Evolutionary conservation across 495 filamentous ascomycete genomes (phyloP).

Genomic region (Podospora bellae-mahoneyi): DNA sequence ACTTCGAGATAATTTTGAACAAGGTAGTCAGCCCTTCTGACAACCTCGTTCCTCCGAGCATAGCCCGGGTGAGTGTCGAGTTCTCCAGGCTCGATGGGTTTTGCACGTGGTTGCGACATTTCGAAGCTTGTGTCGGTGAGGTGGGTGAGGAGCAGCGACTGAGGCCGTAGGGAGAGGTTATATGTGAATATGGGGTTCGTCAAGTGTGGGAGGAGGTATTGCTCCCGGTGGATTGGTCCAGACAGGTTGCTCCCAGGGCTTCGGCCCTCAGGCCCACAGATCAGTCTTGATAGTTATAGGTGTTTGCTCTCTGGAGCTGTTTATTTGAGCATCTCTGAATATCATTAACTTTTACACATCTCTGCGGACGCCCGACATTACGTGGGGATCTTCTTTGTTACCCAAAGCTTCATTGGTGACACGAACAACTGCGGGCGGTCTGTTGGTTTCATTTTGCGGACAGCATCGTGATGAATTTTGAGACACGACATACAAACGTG

Average conservation of each 20-base stretch:
- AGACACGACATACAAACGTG: neutral
- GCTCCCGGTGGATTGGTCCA: too few relatives aligned
- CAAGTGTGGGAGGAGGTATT: neutral
- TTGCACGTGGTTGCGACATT: constrained; percentile 2
- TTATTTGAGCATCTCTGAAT: too few relatives aligned
- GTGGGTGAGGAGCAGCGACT: neutral
- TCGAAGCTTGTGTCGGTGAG: neutral
- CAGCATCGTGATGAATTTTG: neutral
- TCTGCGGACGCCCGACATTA: too few relatives aligned
- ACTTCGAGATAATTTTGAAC: constrained; percentile 14
- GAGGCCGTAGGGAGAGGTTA: neutral
- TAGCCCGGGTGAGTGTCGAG: neutral
- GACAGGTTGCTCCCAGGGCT: too few relatives aligned
- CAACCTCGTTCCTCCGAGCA: neutral
- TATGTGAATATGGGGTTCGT: neutral
- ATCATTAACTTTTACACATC: too few relatives aligned
- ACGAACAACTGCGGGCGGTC: neutral
- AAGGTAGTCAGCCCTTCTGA: constrained; percentile 10
- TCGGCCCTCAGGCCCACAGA: too few relatives aligned
- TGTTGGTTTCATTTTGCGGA: neutral
- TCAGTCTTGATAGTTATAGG: too few relatives aligned
- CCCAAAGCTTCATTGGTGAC: neutral
- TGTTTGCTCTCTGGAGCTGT: too few relatives aligned
- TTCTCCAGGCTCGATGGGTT: constrained; percentile 7
- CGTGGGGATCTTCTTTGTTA: neutral